A percentile compares a stretch with the other conserved stretches of the same genome.
phyloP scores from a whole-genome alignment of 169 alveolate genomes.

The Neospora caninum region DNA sequence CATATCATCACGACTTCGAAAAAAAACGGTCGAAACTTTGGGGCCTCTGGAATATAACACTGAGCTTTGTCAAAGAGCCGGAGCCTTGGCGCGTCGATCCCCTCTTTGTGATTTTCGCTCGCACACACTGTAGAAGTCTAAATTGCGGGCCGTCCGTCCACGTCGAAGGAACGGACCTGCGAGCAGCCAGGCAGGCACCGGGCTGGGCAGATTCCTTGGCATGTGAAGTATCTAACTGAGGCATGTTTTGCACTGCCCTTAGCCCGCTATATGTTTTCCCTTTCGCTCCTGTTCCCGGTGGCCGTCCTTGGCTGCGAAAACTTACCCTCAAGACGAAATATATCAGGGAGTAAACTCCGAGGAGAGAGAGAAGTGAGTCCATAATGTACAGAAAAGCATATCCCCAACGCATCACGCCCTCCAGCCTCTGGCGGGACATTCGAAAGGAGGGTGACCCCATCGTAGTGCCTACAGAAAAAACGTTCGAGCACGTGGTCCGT shows the following conservation, averaged over 20 bases:
- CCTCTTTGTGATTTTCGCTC: too few relatives aligned
- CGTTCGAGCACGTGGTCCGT: not conserved
- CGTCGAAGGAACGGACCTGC: too few relatives aligned
- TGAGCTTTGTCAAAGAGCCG: not conserved
- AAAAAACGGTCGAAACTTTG: not conserved
- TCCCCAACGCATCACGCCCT: not conserved
- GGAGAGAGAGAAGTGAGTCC: not conserved
- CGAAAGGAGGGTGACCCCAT: not conserved
- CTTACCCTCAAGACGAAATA: not conserved
- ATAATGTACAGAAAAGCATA: not conserved
- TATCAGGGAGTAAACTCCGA: constrained; percentile 6
- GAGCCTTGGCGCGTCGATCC: not conserved
- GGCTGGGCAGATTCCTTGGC: too few relatives aligned
- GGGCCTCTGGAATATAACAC: not conserved
- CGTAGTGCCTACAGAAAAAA: not conserved
- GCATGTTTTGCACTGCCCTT: too few relatives aligned
- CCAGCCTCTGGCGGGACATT: not conserved
- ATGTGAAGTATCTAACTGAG: too few relatives aligned
- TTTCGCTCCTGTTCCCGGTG: too few relatives aligned
- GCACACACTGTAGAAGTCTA: too few relatives aligned
- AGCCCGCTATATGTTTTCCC: too few relatives aligned
- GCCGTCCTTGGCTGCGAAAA: too few relatives aligned
- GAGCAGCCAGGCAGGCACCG: too few relatives aligned
- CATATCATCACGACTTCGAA: not conserved
- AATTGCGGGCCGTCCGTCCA: too few relatives aligned